A percentile compares a stretch with the other conserved stretches of the same genome.
Evolutionary conservation across 2,329 filamentous ascomycete species (phyloP).

Genomic region (Lachnellula arida): DNA sequence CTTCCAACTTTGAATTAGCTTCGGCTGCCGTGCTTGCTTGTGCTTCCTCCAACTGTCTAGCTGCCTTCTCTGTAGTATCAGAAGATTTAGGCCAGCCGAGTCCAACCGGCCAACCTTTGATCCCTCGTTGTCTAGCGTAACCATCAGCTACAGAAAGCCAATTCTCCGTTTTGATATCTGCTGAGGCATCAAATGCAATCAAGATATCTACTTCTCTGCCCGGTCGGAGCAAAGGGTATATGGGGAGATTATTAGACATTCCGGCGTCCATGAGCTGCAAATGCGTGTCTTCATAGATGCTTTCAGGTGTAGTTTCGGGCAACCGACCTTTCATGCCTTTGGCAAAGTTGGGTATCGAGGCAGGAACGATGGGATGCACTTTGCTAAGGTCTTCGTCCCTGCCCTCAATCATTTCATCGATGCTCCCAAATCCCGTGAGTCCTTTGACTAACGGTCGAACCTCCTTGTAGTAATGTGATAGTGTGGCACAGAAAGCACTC

Average conservation of each 20-base stretch:
- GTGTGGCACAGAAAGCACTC: constrained; percentile 89
- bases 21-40: constrained; percentile 52
- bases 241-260: constrained; percentile 97
- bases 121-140: constrained; percentile 81
- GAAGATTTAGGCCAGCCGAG: constrained; percentile 79
- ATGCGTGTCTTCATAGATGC: constrained; percentile 65
- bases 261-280: constrained; percentile 91
- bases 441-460: constrained; percentile 76
- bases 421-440: constrained; percentile 66
- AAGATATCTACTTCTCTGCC: constrained; percentile 86
- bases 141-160: constrained; percentile 94
- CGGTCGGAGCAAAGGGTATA: constrained; percentile 87
- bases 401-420: constrained; percentile 80
- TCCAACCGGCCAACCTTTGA: constrained; percentile 92
- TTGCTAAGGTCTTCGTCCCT: constrained; percentile 81
- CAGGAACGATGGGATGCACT: constrained; percentile 91
- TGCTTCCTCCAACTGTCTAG: constrained; percentile 62
- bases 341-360: constrained; percentile 83
- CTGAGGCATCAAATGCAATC: constrained; percentile 89
- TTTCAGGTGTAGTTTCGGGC: constrained; percentile 71
- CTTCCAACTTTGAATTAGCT: constrained; percentile 57
- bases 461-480: constrained; percentile 95
- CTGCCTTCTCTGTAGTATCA: constrained; percentile 54
- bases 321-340: constrained; percentile 74
- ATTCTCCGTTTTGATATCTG: constrained; percentile 85